Evolutionary conservation across 169 alveolate genomes (phyloP), one percentile per base, ranked within the genome.

Genomic region (Plasmodium billcollinsi): DNA sequence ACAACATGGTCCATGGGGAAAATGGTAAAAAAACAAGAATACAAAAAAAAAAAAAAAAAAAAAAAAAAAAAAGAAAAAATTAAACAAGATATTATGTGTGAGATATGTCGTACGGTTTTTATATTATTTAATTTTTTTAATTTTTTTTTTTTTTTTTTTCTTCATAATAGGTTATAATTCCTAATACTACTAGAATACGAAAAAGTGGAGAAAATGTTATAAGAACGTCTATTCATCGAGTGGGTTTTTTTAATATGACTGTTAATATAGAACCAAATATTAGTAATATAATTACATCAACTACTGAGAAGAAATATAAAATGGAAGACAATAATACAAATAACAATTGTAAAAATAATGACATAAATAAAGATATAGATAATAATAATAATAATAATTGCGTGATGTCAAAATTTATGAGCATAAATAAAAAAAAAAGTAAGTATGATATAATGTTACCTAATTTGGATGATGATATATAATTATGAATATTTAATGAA

Each of bases 1-100:
- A 94, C 96, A 15, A 88, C 94, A 2, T 94, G 96, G 96, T 94
- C 96, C 6, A 94, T 92, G 93, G 96, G 96, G 2, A 93, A 92
- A 85, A 83, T 94, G 94, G 96, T 94, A 43, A 18, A 59, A 12
- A 75, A 89, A 12, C 89, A 91, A 8, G 18, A 20, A 33, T 21
- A 67, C 6, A 56, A 75, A 47, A 91, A 86, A 15, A n/a, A 74
- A 39, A 67, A 78, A 50, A 4, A 21, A 26, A 65, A 65, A 12
- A 24, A 20, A 11, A 65, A 26, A 26, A 24, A 24, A 24, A 24
- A 24, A 4, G 7, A 33, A 33, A 5, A 39, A 39, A 39, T 39
- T 39, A 39, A 39, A 39, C 47, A 39, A 39, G 7, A 39, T 39
- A 39, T 39, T 39, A 39, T 39, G 47, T 39, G 47, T 39, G 5